Evolutionary conservation across 495 filamentous ascomycete genomes (phyloP).

Genomic region (Oidiodendron maius): DNA sequence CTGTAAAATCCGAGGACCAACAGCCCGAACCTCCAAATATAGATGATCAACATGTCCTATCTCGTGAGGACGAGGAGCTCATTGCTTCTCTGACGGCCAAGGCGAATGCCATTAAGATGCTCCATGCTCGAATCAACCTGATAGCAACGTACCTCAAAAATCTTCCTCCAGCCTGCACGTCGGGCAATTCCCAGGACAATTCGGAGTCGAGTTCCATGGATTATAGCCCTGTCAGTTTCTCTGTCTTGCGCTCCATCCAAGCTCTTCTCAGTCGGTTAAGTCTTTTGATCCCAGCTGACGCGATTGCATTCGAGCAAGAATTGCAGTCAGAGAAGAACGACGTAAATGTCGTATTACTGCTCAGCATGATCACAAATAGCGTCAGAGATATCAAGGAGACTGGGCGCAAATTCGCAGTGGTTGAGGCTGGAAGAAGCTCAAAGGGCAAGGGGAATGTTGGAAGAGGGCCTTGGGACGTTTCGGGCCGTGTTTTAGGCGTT

Average conservation of each 20-base stretch:
- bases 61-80: slow-evolving; percentile 71
- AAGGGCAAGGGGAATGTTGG: slow-evolving; percentile 2
- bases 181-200: slow-evolving; percentile 26
- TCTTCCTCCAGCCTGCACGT: slow-evolving; percentile 57
- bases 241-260: slow-evolving; percentile 60
- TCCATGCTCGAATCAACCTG: slow-evolving; percentile 76
- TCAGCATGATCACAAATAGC: slow-evolving; percentile 62
- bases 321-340: slow-evolving; percentile 67
- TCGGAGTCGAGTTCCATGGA: slow-evolving; percentile 27
- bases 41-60: slow-evolving; percentile 49
- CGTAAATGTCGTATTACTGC: slow-evolving; percentile 64
- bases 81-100: slow-evolving; percentile 70
- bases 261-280: slow-evolving; percentile 57
- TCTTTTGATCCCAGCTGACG: slow-evolving; percentile 50
- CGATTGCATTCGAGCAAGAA: slow-evolving; percentile 47
- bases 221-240: slow-evolving; percentile 48
- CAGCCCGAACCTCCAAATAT: slow-evolving; percentile 27
- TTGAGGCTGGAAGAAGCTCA: slow-evolving; percentile 42
- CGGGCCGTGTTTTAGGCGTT: slow-evolving; percentile 8
- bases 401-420: slow-evolving; percentile 63
- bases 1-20: slow-evolving; percentile 34
- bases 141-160: slow-evolving; percentile 74
- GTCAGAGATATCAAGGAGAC: slow-evolving; percentile 60
- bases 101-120: slow-evolving; percentile 85
- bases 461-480: neutral